Evolutionary conservation across 306 rosid species (phyloP).

Genomic region (Castanopsis chinensis): DNA sequence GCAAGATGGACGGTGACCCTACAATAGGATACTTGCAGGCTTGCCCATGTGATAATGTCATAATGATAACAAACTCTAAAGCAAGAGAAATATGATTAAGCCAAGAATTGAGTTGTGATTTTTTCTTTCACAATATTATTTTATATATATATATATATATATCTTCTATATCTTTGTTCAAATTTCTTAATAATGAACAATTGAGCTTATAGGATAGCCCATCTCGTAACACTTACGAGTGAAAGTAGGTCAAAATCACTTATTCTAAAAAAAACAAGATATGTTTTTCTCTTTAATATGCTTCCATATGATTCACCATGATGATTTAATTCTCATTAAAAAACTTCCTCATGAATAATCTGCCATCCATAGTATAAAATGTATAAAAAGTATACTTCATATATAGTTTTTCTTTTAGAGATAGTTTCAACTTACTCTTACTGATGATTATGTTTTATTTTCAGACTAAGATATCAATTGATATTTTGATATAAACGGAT

Average conservation of each 20-base stretch:
- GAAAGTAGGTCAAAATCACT: no score
- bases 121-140: background rate
- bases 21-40: background rate
- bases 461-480: no score
- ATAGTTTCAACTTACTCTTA: no score
- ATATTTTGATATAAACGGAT: fast-evolving
- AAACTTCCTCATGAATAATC: background rate
- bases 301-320: background rate
- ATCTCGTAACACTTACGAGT: no score
- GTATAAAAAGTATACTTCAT: no score
- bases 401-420: no score
- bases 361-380: no score
- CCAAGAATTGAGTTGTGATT: background rate
- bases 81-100: background rate
- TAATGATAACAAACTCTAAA: background rate
- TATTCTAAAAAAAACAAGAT: background rate
- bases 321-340: background rate
- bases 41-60: constrained; percentile 1
- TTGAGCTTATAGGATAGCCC: background rate
- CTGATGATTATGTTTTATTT: no score
- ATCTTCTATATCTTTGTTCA: background rate
- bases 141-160: background rate
- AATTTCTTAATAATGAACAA: background rate
- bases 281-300: background rate
- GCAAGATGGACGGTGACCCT: background rate